Percentiles rank a stretch among this genome's conserved stretches.
Evolutionary conservation across 768 basidiomycete genomes (phyloP).

Genomic region (Rhodotorula babjevae): DNA sequence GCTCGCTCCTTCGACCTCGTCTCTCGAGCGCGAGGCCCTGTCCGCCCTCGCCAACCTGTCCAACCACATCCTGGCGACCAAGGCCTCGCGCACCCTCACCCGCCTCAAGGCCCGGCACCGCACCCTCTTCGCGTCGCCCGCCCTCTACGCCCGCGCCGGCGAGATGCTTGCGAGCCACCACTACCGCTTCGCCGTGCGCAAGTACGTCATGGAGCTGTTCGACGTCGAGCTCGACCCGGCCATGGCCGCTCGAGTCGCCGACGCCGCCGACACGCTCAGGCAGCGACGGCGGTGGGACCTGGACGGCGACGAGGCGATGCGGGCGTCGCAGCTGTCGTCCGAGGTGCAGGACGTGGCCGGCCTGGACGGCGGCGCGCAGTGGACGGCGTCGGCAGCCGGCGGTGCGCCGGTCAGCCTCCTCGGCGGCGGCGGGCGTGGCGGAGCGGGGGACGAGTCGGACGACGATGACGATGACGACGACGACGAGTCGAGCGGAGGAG

Average conservation of each 20-base stretch:
- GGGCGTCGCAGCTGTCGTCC: not conserved
- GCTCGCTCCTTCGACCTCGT: constrained; percentile 62
- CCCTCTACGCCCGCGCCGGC: constrained; percentile 76
- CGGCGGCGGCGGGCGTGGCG: not conserved
- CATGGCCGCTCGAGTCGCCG: not conserved
- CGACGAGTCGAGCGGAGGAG: not conserved
- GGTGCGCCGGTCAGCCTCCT: not conserved
- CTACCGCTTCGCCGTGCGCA: constrained; percentile 83
- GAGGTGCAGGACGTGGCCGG: not conserved
- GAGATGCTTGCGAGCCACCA: constrained; percentile 82
- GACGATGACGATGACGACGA: constrained; percentile 2
- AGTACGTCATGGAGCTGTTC: constrained; percentile 90
- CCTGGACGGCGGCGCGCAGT: too few relatives aligned
- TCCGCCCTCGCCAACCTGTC: constrained; percentile 87
- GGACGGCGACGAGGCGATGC: not conserved
- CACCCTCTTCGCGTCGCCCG: constrained; percentile 67
- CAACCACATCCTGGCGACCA: constrained; percentile 92
- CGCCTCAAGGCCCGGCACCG: constrained; percentile 75
- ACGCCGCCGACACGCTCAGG: constrained; percentile 15
- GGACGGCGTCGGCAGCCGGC: not conserved
- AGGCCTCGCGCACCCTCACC: constrained; percentile 82
- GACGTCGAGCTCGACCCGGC: constrained; percentile 46
- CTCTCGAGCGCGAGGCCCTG: constrained; percentile 74
- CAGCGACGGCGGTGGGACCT: not conserved
- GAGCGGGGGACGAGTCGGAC: not conserved